Evolutionary conservation across 768 basidiomycete species (phyloP).

Genomic region (Lyophyllum semitale): DNA sequence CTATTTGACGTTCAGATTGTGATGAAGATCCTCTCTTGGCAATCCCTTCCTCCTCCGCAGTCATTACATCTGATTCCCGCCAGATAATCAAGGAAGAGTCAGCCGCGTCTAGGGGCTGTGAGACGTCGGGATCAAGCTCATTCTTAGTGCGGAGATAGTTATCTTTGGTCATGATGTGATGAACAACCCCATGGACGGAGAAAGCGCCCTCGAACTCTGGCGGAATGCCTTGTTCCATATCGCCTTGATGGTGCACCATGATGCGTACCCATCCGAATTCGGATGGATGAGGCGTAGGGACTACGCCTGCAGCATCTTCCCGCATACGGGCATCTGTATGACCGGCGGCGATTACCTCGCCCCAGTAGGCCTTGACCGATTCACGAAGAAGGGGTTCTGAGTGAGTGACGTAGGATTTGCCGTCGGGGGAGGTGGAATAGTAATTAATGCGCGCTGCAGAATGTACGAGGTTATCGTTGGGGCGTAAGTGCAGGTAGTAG

Average conservation of each 20-base stretch:
- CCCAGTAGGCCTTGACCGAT: slow-evolving; percentile 68
- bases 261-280: slow-evolving; percentile 80
- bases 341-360: slow-evolving; percentile 69
- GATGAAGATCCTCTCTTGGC: slow-evolving; percentile 31
- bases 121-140: slow-evolving; percentile 53
- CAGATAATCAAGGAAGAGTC: slow-evolving; percentile 69
- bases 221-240: slow-evolving; percentile 42
- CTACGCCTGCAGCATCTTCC: slow-evolving; percentile 61
- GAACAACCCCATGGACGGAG: slow-evolving; percentile 61
- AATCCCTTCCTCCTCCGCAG: slow-evolving; percentile 46
- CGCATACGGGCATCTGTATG: slow-evolving; percentile 56
- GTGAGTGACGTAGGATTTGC: slow-evolving; percentile 48
- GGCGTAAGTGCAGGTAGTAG: slow-evolving; percentile 73
- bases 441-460: slow-evolving; percentile 75
- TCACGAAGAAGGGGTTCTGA: slow-evolving; percentile 66
- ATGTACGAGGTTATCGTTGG: slow-evolving; percentile 78
- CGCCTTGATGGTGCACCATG: slow-evolving; percentile 66
- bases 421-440: slow-evolving; percentile 53
- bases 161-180: slow-evolving; percentile 72
- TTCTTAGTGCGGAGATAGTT: slow-evolving; percentile 69
- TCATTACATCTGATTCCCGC: slow-evolving; percentile 71
- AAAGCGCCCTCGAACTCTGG: slow-evolving; percentile 80
- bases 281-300: slow-evolving; percentile 42
- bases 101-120: slow-evolving; percentile 37
- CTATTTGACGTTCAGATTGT: slow-evolving; percentile 18